These are phyloP conservation scores for Populus hybrid DNA, from an alignment of 441 rosid species.

Conservation along the genomic window DNA sequence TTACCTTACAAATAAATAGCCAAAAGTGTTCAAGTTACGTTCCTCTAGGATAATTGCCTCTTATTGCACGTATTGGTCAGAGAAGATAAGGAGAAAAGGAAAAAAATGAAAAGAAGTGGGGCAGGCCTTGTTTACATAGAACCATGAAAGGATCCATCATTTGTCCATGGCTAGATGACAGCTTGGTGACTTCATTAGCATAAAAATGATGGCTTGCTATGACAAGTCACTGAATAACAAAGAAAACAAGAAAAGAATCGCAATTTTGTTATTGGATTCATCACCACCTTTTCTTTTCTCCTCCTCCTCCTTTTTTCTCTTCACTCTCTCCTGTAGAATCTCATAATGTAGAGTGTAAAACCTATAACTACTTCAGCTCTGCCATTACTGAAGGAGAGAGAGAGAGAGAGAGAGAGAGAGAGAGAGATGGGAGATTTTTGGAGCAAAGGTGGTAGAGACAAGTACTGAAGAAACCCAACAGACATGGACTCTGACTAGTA, in stretches of 20 bases:
- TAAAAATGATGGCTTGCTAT: conserved; percentile 11
- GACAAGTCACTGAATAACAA: conserved; percentile 28
- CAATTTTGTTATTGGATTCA: not conserved
- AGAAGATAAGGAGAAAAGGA: too few relatives aligned
- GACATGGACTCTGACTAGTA: too few relatives aligned
- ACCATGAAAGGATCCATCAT: conserved; percentile 3
- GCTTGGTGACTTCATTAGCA: not conserved
- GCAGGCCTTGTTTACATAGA: too few relatives aligned
- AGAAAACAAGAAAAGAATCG: conserved; percentile 23
- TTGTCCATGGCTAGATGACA: conserved; percentile 9
- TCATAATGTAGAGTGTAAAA: too few relatives aligned
- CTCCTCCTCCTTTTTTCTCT: not conserved
- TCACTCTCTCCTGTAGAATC: not conserved
- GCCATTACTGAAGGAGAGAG: not conserved
- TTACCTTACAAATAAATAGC: too few relatives aligned
- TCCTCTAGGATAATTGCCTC: too few relatives aligned
- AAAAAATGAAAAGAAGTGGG: too few relatives aligned
- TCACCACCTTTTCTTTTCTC: not conserved
- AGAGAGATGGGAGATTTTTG: not conserved
- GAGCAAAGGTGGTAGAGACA: conserved; percentile 15
- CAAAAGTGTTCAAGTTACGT: too few relatives aligned
- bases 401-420: not conserved
- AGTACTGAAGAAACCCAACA: too few relatives aligned
- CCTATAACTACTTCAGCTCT: too few relatives aligned
- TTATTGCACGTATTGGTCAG: too few relatives aligned